Conservation (phyloP, 2,329 filamentous ascomycete species). For the Leptographium wingfieldii region DNA sequence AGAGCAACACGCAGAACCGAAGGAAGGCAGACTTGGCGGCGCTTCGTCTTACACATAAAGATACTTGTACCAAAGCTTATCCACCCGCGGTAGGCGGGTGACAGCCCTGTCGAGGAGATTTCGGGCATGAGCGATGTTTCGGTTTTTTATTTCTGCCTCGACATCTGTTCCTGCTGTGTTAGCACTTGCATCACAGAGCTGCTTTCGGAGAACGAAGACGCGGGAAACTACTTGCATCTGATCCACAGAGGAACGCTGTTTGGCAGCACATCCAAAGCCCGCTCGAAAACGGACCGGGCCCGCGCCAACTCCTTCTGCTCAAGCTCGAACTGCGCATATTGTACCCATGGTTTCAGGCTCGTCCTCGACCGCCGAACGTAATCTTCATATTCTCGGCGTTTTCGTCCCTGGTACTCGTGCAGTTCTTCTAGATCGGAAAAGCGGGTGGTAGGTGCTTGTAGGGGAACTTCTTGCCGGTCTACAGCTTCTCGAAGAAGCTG, state of each 20-base stretch:
- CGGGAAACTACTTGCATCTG: slow-evolving; percentile 15
- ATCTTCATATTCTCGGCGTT: slow-evolving; percentile 93
- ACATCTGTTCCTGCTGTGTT: slow-evolving; percentile 50
- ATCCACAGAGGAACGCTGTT: slow-evolving; percentile 84
- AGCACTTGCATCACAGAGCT: not conserved
- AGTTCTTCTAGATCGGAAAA: slow-evolving; percentile 96
- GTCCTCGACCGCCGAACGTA: slow-evolving; percentile 91
- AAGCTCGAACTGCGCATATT: slow-evolving; percentile 93
- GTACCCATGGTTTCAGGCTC: slow-evolving; percentile 98
- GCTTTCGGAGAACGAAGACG: not conserved
- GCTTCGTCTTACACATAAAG: slow-evolving; percentile 29
- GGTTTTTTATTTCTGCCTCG: slow-evolving; percentile 87
- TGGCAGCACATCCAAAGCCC: slow-evolving; percentile 81
- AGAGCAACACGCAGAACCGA: not conserved
- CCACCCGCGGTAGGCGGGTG: slow-evolving; percentile 75
- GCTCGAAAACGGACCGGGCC: slow-evolving; percentile 85
- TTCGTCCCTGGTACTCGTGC: slow-evolving; percentile 92
- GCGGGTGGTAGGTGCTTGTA: slow-evolving; percentile 85
- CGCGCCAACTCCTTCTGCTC: slow-evolving; percentile 96
- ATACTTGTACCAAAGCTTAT: slow-evolving; percentile 99
- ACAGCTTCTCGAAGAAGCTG: slow-evolving; percentile 95
- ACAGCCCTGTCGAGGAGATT: slow-evolving; percentile 94
- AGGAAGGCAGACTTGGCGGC: not conserved
- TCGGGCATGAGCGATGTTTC: slow-evolving; percentile 93
- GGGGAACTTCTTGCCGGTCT: slow-evolving; percentile 78